Percentiles rank a stretch among this genome's conserved stretches.
phyloP scores from a whole-genome alignment of 805 yeast genomes.

The Candida methanosorbosa region DNA sequence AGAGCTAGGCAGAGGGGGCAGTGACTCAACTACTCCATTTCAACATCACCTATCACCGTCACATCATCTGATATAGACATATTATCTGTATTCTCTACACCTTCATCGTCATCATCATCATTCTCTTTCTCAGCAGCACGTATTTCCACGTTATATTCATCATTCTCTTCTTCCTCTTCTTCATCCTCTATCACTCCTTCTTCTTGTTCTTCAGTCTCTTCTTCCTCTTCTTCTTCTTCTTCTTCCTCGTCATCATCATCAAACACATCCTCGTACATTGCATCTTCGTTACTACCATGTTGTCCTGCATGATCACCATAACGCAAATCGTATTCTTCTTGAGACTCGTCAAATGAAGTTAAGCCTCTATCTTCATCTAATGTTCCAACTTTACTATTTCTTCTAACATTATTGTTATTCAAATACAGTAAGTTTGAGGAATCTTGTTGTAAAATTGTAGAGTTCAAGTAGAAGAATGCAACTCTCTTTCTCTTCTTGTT shows the following conservation, averaged over 20 bases:
- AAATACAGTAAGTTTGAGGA: slow-evolving; percentile 18
- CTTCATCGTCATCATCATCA: slow-evolving; percentile 15
- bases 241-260: slow-evolving; percentile 30
- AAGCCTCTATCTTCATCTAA: slow-evolving; percentile 21
- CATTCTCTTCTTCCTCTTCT: slow-evolving; percentile 37
- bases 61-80: no score
- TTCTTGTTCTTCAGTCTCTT: slow-evolving; percentile 1
- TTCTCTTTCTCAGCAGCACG: slow-evolving; percentile 27
- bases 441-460: slow-evolving; percentile 26
- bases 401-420: slow-evolving; percentile 27
- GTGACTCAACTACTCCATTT: slow-evolving; percentile 19
- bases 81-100: no score
- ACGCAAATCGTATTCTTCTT: slow-evolving; percentile 28
- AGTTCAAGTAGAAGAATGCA: slow-evolving; percentile 70
- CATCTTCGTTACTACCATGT: slow-evolving; percentile 7
- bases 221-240: slow-evolving; percentile 14
- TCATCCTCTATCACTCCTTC: slow-evolving; percentile 29
- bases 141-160: slow-evolving; percentile 30
- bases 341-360: slow-evolving; percentile 21
- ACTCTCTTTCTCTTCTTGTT: slow-evolving; percentile 90
- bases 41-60: slow-evolving; percentile 32
- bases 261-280: slow-evolving; percentile 25
- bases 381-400: slow-evolving; percentile 23
- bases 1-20: no score
- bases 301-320: no score